Percentiles rank a stretch among this genome's conserved stretches.
Conservation (phyloP, 2,329 filamentous ascomycete genomes). For the Harringtonia aguacate region DNA sequence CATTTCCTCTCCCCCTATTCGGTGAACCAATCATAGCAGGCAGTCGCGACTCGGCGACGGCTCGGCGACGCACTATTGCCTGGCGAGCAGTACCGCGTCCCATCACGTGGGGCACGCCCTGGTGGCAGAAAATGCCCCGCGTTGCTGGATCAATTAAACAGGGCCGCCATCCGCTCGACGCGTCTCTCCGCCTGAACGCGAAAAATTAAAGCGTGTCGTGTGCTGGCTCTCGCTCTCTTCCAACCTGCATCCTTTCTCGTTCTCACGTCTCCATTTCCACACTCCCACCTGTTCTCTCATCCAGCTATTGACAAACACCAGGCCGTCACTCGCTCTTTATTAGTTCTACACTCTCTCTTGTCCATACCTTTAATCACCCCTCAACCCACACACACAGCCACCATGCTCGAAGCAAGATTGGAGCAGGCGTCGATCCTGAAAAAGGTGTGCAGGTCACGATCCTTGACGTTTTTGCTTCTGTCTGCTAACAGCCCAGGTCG, state of each 20-base stretch:
- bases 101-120: slow-evolving; percentile 5
- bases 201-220: slow-evolving; percentile 11
- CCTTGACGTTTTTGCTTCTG: not conserved
- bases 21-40: too few relatives aligned
- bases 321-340: not conserved
- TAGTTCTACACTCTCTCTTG: not conserved
- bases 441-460: slow-evolving; percentile 55
- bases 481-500: slow-evolving; percentile 48
- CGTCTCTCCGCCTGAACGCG: slow-evolving; percentile 14
- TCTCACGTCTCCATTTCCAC: not conserved
- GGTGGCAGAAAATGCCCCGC: slow-evolving; percentile 11
- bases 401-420: slow-evolving; percentile 92
- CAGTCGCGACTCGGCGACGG: too few relatives aligned
- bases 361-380: too few relatives aligned
- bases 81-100: not conserved
- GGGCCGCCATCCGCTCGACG: slow-evolving; percentile 6
- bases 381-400: slow-evolving; percentile 19
- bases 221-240: not conserved
- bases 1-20: too few relatives aligned
- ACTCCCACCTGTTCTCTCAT: not conserved
- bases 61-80: too few relatives aligned
- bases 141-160: slow-evolving; percentile 12
- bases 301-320: too few relatives aligned
- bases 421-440: slow-evolving; percentile 91
- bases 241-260: not conserved